Evolutionary conservation across 371 early-diverging fungal genomes (phyloP), one percentile per base, ranked within the genome.

Genomic region (Dipsacomyces acuminosporus): DNA sequence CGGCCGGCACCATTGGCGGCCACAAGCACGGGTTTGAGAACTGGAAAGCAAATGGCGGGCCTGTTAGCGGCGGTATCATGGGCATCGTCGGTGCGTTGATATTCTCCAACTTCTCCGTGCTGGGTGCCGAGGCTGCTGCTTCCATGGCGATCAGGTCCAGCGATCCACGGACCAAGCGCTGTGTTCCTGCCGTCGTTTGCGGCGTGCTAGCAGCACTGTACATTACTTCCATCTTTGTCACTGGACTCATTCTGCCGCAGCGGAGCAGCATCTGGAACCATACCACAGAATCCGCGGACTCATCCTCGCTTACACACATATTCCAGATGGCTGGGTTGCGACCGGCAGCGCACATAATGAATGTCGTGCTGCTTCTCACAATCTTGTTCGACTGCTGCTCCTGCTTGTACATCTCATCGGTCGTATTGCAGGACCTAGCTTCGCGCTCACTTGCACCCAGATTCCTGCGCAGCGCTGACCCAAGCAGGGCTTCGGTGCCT

Each of bases 81-180:
- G 86, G 84, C 25, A 77, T 86, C n/a, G 51, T 87, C 24, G 71
- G 80, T 26, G 83, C 84, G 1, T 81, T 88, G 63, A 62, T 88
- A 54, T 78, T 84, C 43, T 87, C 93, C 17, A 84, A 85, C 53
- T 92, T 87, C 72, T 80, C 85, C 3, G 89, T 90, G 75, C 86
- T 87, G 48, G 91, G 90, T 18, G 83, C 88, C 0, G 88, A 83
- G 64, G 72, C 76, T 52, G 81, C 83, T 41, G 84, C 82, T 60
- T 74, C 83, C 54, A 80, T 84, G 17, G 81, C 81, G 21, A 81
- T 78, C 57, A 84, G 82, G 69, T 78, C 78, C 34, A 73, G 80
- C 45, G 82, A 82, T 51, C 84, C 79, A 51, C 73, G 77, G 48
- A 79, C 80, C 54, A 79, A 85, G 0, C 85, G 83, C 23, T 71